Conservation (phyloP, 345 rosid genomes). For the Citrus trifoliata region DNA sequence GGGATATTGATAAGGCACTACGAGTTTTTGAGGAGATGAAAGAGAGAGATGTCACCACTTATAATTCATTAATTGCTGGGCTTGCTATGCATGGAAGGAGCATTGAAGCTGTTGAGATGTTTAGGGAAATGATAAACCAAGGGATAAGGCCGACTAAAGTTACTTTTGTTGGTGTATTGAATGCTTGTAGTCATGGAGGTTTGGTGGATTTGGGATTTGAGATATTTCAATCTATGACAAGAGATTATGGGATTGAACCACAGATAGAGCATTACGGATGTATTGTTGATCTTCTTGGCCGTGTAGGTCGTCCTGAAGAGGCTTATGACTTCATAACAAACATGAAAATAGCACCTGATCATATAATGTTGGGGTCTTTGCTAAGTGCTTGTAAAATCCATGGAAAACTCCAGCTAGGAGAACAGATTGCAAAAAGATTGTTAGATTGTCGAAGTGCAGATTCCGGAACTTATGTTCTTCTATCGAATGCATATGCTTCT, state of each 20-base stretch:
- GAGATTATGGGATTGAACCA: slow-evolving; percentile 43
- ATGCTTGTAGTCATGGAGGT: slow-evolving; percentile 73
- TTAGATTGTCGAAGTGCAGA: slow-evolving; percentile 37
- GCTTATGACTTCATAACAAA: slow-evolving; percentile 38
- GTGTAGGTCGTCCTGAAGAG: slow-evolving; percentile 45
- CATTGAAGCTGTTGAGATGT: slow-evolving; percentile 44
- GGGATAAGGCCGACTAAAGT: slow-evolving; percentile 44
- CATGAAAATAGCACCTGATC: slow-evolving; percentile 51
- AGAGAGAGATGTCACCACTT: slow-evolving; percentile 43
- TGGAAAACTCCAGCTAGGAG: slow-evolving; percentile 49
- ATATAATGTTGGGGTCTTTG: slow-evolving; percentile 57
- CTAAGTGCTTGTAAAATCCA: slow-evolving; percentile 63
- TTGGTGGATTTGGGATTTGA: slow-evolving; percentile 48
- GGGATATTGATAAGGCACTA: slow-evolving; percentile 48
- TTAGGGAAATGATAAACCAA: slow-evolving; percentile 37
- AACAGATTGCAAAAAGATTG: slow-evolving; percentile 39
- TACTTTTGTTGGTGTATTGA: slow-evolving; percentile 55
- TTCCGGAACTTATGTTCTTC: slow-evolving; percentile 51
- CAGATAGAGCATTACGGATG: slow-evolving; percentile 67
- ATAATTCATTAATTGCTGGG: slow-evolving; percentile 61
- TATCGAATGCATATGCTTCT: slow-evolving; percentile 53
- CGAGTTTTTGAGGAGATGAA: slow-evolving; percentile 37
- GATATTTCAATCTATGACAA: slow-evolving; percentile 47
- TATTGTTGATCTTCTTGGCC: slow-evolving; percentile 64
- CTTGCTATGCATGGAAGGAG: slow-evolving; percentile 57